phyloP scores from a whole-genome alignment of 495 filamentous ascomycete species.

The Lophiotrema nucula region DNA sequence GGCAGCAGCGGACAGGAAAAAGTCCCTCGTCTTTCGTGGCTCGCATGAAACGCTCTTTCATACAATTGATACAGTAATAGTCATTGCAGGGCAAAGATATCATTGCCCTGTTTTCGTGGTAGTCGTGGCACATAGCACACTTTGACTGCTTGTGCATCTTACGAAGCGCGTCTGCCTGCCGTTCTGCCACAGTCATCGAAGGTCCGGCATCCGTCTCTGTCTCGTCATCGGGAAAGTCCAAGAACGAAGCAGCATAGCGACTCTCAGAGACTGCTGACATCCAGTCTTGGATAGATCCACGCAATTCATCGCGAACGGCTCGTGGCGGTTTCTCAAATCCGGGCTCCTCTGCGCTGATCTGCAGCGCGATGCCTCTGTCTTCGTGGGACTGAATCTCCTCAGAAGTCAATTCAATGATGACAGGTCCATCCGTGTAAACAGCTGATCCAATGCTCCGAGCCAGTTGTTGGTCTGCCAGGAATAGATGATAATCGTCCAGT shows the following conservation, averaged over 20 bases:
- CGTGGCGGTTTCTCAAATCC: constrained; percentile 15
- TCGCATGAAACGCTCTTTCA: constrained; percentile 1
- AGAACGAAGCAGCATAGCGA: background rate
- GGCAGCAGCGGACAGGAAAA: background rate
- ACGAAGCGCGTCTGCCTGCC: background rate
- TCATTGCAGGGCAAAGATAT: background rate
- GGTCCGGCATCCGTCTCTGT: background rate
- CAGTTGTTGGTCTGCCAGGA: constrained; percentile 11
- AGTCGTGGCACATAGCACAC: background rate
- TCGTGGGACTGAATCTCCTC: constrained; percentile 12
- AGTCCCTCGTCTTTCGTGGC: background rate
- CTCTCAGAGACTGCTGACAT: too few relatives aligned
- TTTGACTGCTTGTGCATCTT: background rate
- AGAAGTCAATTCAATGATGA: constrained; percentile 3
- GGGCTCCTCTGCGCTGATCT: constrained; percentile 10
- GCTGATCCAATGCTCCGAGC: constrained; percentile 25
- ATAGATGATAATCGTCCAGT: background rate
- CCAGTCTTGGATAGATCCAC: too few relatives aligned
- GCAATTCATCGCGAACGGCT: too few relatives aligned
- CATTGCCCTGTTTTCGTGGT: background rate
- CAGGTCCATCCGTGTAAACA: constrained; percentile 14
- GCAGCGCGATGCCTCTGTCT: constrained; percentile 13
- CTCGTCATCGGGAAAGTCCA: background rate
- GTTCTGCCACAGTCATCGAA: background rate
- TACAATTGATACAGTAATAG: constrained; percentile 3